A percentile compares a stretch with the other conserved stretches of the same genome.
Evolutionary conservation across 305 asterid genomes (phyloP).

Genomic region (Withania somnifera): DNA sequence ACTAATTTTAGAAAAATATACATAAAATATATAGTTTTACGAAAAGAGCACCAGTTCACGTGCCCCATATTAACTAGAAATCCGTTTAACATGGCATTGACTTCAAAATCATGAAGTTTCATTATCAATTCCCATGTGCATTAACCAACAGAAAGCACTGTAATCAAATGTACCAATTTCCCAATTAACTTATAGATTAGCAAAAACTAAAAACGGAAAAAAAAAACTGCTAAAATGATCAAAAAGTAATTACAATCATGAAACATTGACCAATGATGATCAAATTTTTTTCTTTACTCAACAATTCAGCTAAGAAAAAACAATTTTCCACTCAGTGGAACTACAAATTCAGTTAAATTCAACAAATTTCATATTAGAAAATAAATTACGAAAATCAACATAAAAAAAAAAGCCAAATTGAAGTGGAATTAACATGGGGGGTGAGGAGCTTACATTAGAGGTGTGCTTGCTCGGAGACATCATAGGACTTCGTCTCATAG

Average conservation of each 20-base stretch:
- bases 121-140: not conserved
- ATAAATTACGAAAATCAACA: not conserved
- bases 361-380: not conserved
- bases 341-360: not conserved
- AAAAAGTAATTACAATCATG: not conserved
- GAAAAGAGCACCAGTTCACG: no score
- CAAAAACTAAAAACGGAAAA: not conserved
- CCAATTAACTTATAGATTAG: not conserved
- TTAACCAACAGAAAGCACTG: not conserved
- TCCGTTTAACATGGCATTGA: not conserved
- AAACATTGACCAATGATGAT: not conserved
- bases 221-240: not conserved
- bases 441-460: slow-evolving; percentile 20
- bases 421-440: not conserved
- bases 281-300: not conserved
- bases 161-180: not conserved
- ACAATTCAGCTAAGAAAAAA: not conserved
- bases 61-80: not conserved
- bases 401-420: not conserved
- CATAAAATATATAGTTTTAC: no score
- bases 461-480: slow-evolving; percentile 40
- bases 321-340: not conserved
- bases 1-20: no score
- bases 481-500: slow-evolving; percentile 24
- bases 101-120: not conserved